Percentiles rank a stretch among this genome's conserved stretches.
phyloP scores from a whole-genome alignment of 495 filamentous ascomycete species.

The Pyronema omphalodes region DNA sequence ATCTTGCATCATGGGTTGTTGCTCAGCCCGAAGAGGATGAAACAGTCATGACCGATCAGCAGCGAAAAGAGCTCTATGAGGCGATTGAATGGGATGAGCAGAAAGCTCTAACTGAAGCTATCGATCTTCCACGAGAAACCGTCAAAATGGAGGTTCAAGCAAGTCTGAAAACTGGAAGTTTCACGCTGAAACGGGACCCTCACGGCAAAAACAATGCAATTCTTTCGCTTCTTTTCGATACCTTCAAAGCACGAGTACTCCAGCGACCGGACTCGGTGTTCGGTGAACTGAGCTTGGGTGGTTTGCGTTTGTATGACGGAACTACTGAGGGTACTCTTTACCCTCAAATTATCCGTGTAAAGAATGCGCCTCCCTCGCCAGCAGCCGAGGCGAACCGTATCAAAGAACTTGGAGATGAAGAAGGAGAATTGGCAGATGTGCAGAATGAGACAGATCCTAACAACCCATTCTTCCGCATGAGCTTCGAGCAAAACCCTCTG shows the following conservation, averaged over 20 bases:
- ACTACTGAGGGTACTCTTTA: slow-evolving; percentile 79
- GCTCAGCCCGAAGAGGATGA: slow-evolving; percentile 39
- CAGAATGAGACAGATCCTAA: slow-evolving; percentile 29
- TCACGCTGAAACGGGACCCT: slow-evolving; percentile 75
- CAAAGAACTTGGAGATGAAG: slow-evolving; percentile 40
- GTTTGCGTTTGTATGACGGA: slow-evolving; percentile 84
- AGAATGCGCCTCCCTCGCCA: slow-evolving; percentile 48
- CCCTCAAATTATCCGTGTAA: slow-evolving; percentile 85
- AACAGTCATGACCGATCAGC: slow-evolving; percentile 75
- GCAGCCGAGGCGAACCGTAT: slow-evolving; percentile 33
- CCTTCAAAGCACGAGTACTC: slow-evolving; percentile 71
- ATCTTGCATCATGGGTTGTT: slow-evolving; percentile 36
- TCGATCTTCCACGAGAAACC: slow-evolving; percentile 76
- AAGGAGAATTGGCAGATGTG: slow-evolving; percentile 22
- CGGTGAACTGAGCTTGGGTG: slow-evolving; percentile 72
- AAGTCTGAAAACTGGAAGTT: slow-evolving; percentile 76
- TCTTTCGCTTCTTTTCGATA: slow-evolving; percentile 78
- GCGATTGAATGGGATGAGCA: slow-evolving; percentile 98
- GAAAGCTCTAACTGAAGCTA: slow-evolving; percentile 62
- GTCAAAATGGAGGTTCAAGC: slow-evolving; percentile 84
- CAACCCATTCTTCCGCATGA: slow-evolving; percentile 76
- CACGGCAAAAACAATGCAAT: slow-evolving; percentile 63
- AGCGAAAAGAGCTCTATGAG: slow-evolving; percentile 88
- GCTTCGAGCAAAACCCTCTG: slow-evolving; percentile 85
- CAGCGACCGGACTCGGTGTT: slow-evolving; percentile 81